phyloP scores from a whole-genome alignment of 306 rosid genomes.

The Mimosa pudica region DNA sequence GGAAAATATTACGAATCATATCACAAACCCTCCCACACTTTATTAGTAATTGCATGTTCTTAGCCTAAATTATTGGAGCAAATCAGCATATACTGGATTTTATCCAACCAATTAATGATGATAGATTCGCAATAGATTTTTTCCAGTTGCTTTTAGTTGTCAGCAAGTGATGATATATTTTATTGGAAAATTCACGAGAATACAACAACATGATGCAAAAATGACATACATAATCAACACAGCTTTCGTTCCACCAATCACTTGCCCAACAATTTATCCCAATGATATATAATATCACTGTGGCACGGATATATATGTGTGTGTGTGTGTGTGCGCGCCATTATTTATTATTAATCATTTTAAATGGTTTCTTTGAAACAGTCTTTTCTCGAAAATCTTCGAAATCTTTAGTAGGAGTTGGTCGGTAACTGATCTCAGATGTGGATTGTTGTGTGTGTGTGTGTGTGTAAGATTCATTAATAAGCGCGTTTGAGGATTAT shows the following conservation, averaged over 20 bases:
- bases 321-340: too few relatives aligned
- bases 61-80: background rate
- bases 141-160: background rate
- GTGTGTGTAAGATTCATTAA: too few relatives aligned
- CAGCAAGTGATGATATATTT: background rate
- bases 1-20: background rate
- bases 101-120: background rate
- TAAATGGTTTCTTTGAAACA: background rate
- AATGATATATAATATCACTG: background rate
- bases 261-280: background rate
- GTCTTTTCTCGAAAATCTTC: conserved; percentile 3
- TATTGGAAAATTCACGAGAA: background rate
- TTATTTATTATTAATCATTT: background rate
- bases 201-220: background rate
- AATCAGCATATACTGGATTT: background rate
- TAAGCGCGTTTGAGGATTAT: background rate
- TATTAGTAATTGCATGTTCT: background rate
- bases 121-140: background rate
- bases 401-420: background rate
- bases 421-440: background rate
- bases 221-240: background rate
- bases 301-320: too few relatives aligned
- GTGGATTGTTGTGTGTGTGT: background rate
- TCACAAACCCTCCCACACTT: background rate
- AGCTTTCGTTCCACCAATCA: background rate